Evolutionary conservation across 805 yeast species (phyloP), one percentile per base, ranked within the genome.

Genomic region (Suhomyces faveliae): DNA sequence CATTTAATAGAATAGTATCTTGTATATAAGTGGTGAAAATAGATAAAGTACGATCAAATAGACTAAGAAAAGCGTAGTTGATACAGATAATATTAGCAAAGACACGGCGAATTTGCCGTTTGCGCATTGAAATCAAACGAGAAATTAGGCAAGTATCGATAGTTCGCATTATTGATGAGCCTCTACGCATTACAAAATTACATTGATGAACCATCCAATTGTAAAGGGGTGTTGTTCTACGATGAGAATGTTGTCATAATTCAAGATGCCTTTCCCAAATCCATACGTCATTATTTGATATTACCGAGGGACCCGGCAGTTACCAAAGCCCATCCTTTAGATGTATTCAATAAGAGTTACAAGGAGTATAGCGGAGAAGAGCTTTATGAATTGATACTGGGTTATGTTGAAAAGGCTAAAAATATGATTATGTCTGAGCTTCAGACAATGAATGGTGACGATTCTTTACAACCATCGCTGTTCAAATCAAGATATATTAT

Each of bases 181-280:
- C 83, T 76, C 62, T 64, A 62, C 52, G 84, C 75, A 3, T 71
- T 85, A 19, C 70, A 70, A 43, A 56, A 57, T 29, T 84, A 80
- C 61, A 68, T 85, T 9, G 64, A 61, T 13, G 44, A 66, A 19
- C 87, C 89, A 0, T 73, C 69, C 8, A 49, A 52, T 17, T 62
- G 59, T 44, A 69, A 64, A 2, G 51, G 56, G 2, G 78, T 83
- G 1, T 44, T 83, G 0, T 78, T 62, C 51, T 60, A 65, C 46
- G 86, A 86, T 49, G 76, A 74, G 0, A 64, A 77, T 30, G 83
- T 74, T 11, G 76, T 80, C 2, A 78, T 87, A 3, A 70, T 87
- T 10, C 63, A 65, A 35, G 96, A 87, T 60, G 60, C 59, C 24
- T 87, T 69, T 58, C 88, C 91, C 4, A 87, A 87, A 61, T 68